Base-by-base conservation (phyloP, 2,329 filamentous ascomycete genomes). In the Stemphylium beticola region DNA sequence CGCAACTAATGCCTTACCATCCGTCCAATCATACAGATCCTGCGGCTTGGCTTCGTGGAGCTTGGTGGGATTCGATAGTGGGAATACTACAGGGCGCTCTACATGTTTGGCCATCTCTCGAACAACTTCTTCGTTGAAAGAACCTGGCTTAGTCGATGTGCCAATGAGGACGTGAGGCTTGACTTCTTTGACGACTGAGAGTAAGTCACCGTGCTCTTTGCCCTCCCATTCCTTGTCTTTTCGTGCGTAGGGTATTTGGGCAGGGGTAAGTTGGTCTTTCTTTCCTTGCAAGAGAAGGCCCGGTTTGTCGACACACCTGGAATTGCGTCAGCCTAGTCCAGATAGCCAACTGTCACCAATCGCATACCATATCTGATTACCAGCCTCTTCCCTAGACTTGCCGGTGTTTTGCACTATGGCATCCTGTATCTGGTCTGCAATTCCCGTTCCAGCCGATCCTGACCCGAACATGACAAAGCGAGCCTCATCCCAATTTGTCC, bases 101-200 rank as follows among this genome's bases (percentile, higher is more conserved):
- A 89, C 84, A 65, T 92, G 84, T 32, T 82, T 80, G 1, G 88
- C 86, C 91, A 96, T 96, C 63, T 89, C 89, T 40, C 82, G 80
- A 10, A 96, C 81, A 24, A 92, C 78, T 2, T 90, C 83, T 62
- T 92, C 80, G 0, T 89, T 93, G 75, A 96, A 96, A 0, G 90
- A 79, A 2, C 84, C 85, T 0, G 91, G 88, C 9, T 87, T 84
- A 0, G 92, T 96, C 0, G 90, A 95, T 0, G 91, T 96, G 11
- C 92, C 92, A 57, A 96, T 86, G 0, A 96, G 81, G 1, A 93
- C 87, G 62, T 96, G 90, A 0, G 92, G 92, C 46, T 89, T 88
- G 15, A 93, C 85, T 37, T 82, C 78, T 46, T 86, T 83, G 59
- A 96, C 80, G 0, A 96, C 84, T 0, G 84, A 82, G 0, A 89